A percentile compares a stretch with the other conserved stretches of the same genome.
Evolutionary conservation across 129 eudicot species (phyloP).

Genomic region (Cynara cardunculus): DNA sequence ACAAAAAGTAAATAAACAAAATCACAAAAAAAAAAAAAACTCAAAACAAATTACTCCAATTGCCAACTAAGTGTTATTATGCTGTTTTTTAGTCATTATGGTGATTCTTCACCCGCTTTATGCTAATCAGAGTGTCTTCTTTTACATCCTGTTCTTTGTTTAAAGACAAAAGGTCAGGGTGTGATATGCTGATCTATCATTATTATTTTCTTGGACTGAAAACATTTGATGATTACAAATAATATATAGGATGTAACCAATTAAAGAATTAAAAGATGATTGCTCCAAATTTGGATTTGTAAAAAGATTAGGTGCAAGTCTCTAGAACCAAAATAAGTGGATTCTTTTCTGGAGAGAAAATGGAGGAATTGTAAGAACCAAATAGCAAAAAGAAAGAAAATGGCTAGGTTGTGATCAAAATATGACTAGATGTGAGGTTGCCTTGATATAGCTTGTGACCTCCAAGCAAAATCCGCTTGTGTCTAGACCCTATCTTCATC

Average conservation of each 20-base stretch:
- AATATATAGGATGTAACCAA: neutral
- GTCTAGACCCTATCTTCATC: constrained; percentile 45
- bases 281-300: neutral
- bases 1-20: neutral
- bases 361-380: neutral
- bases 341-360: neutral
- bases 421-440: constrained; percentile 23
- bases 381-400: neutral
- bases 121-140: neutral
- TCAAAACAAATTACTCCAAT: neutral
- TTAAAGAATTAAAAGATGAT: neutral
- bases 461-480: constrained; percentile 31
- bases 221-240: neutral
- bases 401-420: constrained; percentile 8
- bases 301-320: neutral
- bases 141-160: too few relatives aligned
- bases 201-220: too few relatives aligned
- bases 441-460: constrained; percentile 18
- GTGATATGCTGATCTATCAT: neutral
- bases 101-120: neutral
- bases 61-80: neutral
- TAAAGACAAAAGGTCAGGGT: too few relatives aligned
- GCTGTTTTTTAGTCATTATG: neutral
- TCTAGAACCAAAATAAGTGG: constrained; percentile 7
- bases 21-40: neutral